Evolutionary conservation across 75 land plant species (phyloP).

Genomic region (Pseudotsuga menziesii): DNA sequence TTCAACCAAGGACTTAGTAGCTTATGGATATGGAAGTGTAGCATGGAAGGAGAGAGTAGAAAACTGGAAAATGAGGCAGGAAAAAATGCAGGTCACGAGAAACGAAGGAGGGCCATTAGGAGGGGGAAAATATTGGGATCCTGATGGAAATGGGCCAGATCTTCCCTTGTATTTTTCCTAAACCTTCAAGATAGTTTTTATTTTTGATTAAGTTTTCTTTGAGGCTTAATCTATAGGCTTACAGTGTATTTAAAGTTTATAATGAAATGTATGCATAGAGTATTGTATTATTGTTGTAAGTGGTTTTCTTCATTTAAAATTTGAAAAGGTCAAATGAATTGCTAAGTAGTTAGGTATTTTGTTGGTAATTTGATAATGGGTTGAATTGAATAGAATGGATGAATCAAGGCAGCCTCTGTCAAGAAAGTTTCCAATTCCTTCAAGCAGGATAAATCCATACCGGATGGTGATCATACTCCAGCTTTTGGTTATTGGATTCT

Average conservation of each 20-base stretch:
- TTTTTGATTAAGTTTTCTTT: not conserved
- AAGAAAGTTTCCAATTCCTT: conserved; percentile 69
- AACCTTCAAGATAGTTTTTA: not conserved
- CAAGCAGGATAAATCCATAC: conserved; percentile 73
- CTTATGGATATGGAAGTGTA: conserved; percentile 97
- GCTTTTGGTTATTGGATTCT: conserved; percentile 64
- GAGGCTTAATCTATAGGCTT: too few relatives aligned
- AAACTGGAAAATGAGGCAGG: conserved; percentile 81
- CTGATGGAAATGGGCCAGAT: conserved; percentile 46
- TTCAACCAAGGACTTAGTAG: conserved; percentile 82
- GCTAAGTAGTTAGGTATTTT: too few relatives aligned
- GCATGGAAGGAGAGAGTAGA: conserved; percentile 96
- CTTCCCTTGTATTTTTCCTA: conserved; percentile 61
- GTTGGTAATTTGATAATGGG: not conserved
- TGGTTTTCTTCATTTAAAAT: too few relatives aligned
- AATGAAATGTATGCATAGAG: too few relatives aligned
- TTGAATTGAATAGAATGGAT: conserved; percentile 46
- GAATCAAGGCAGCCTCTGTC: conserved; percentile 80
- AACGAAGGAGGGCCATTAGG: conserved; percentile 44
- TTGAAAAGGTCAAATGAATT: not conserved
- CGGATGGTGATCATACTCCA: conserved; percentile 73
- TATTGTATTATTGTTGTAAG: too few relatives aligned
- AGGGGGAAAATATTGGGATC: conserved; percentile 37
- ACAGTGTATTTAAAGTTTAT: too few relatives aligned
- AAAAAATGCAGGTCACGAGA: conserved; percentile 60